Evolutionary conservation across 2,329 filamentous ascomycete species (phyloP), one percentile per base, ranked within the genome.

Genomic region (Stagonosporopsis cucurbitacearum): DNA sequence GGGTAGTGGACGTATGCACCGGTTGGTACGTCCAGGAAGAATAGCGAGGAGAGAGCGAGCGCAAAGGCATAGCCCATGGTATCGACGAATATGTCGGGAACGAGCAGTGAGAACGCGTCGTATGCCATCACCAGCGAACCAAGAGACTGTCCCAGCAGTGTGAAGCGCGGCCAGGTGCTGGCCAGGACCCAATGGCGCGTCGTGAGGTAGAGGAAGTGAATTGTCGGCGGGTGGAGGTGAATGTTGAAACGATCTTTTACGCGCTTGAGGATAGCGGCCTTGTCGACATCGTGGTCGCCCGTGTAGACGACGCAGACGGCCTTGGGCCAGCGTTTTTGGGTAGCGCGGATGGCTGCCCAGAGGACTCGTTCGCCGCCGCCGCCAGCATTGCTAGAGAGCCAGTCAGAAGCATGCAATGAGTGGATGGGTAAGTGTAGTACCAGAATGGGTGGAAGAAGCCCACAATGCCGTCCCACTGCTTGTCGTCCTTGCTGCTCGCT

Each of bases 361-460:
- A 99, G 86, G 39, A 99, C 95, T 74, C 95, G 84, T 78, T 99
- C 95, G 60, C 95, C 95, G 58, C 95, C 95, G 25, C 95, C 95
- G 51, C 95, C 95, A 46, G 95, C 95, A 79, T 99, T 98, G 77
- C 91, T 95, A 58, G 33, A 32, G 23, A n/a, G 12, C 19, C 28
- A 52, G 55, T 74, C 36, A 75, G 69, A 36, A 20, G 68, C 37
- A 22, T 25, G 12, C 25, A 8, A 2, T 8, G 7, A 1, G 15
- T 13, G 3, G 7, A n/a, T 3, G 15, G 23, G 9, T 36, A 2
- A 26, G 11, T 20, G 71, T 83, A 13, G 61, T 80, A 94, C 91
- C 95, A 98, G 75, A 97, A 99, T 1, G 95, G 95, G 75, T 99
- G 95, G 73, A 99, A 96, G 82, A 99, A 98, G 42, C 92, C 95